phyloP scores from a whole-genome alignment of 179 eudicot species.

The Nepenthes alata region DNA sequence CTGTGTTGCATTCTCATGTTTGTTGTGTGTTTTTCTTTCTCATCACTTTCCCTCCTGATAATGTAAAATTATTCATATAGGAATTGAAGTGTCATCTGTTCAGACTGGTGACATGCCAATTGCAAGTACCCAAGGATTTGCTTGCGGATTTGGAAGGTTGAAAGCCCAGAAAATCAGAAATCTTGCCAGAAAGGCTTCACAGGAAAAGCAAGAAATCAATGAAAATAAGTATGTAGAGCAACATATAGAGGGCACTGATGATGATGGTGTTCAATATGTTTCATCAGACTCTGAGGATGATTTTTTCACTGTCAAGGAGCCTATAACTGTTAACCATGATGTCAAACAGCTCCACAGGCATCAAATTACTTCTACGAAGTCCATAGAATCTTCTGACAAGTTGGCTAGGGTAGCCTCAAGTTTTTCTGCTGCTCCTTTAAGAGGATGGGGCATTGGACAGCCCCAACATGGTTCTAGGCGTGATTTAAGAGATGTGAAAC shows the following conservation, averaged over 20 bases:
- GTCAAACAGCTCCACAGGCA: slow-evolving; percentile 16
- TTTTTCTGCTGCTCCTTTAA: slow-evolving; percentile 25
- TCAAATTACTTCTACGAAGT: slow-evolving; percentile 11
- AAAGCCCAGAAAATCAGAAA: slow-evolving; percentile 50
- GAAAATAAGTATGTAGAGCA: slow-evolving; percentile 3
- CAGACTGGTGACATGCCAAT: slow-evolving; percentile 6
- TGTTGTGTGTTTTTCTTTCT: not conserved
- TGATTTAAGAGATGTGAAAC: slow-evolving; percentile 19
- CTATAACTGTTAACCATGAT: slow-evolving; percentile 18
- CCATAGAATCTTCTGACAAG: slow-evolving; percentile 8
- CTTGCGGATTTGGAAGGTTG: slow-evolving; percentile 46
- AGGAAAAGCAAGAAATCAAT: slow-evolving; percentile 19
- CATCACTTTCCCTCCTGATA: not conserved
- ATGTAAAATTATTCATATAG: slow-evolving; percentile 8
- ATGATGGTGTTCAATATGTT: slow-evolving; percentile 10
- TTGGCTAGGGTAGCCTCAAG: slow-evolving; percentile 8
- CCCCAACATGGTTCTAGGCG: slow-evolving; percentile 13
- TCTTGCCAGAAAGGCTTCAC: slow-evolving; percentile 23
- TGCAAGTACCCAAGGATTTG: slow-evolving; percentile 14
- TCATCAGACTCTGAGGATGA: slow-evolving; percentile 13
- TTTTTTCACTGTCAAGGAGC: slow-evolving; percentile 13
- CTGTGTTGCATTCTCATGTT: not conserved
- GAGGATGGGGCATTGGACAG: slow-evolving; percentile 48
- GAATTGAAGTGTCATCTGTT: slow-evolving; percentile 10
- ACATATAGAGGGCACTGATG: slow-evolving; percentile 2